Evolutionary conservation across 257 asterid genomes (phyloP).

Genomic region (Solanum sparsipilum): DNA sequence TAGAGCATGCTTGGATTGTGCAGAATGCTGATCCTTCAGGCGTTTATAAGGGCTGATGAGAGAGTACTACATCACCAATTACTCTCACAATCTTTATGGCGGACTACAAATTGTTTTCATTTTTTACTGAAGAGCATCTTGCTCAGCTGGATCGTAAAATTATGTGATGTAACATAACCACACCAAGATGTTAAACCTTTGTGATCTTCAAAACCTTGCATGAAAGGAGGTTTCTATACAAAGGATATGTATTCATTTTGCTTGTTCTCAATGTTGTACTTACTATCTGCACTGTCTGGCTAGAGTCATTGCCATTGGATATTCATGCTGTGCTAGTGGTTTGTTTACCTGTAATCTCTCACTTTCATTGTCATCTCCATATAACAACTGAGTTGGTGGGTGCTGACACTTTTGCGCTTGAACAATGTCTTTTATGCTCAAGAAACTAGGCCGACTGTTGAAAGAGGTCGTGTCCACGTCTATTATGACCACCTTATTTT

Average conservation of each 20-base stretch:
- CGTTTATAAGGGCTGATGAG: conserved; percentile 40
- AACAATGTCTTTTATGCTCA: conserved; percentile 8
- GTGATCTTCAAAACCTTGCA: neutral
- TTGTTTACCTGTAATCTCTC: conserved; percentile 14
- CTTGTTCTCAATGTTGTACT: neutral
- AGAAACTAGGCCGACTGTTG: conserved; percentile 30
- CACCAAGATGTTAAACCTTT: neutral
- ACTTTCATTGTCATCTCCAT: neutral
- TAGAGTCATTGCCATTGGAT: neutral
- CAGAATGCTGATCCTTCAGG: conserved; percentile 95
- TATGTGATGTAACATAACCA: neutral
- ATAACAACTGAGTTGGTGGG: conserved; percentile 6
- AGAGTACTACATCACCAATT: neutral
- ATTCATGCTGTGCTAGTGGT: conserved; percentile 7
- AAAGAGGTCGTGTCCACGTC: conserved; percentile 39
- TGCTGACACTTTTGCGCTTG: neutral
- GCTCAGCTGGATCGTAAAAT: neutral
- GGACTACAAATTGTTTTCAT: neutral
- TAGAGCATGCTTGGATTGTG: conserved; percentile 95
- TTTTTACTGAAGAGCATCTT: neutral
- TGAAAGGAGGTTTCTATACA: neutral
- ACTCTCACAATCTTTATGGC: neutral
- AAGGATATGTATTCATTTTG: neutral
- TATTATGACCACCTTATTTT: conserved; percentile 34
- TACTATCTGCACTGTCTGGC: neutral